Conservation (phyloP, 1,284 basidiomycete genomes). For the Puccinia polysora region DNA sequence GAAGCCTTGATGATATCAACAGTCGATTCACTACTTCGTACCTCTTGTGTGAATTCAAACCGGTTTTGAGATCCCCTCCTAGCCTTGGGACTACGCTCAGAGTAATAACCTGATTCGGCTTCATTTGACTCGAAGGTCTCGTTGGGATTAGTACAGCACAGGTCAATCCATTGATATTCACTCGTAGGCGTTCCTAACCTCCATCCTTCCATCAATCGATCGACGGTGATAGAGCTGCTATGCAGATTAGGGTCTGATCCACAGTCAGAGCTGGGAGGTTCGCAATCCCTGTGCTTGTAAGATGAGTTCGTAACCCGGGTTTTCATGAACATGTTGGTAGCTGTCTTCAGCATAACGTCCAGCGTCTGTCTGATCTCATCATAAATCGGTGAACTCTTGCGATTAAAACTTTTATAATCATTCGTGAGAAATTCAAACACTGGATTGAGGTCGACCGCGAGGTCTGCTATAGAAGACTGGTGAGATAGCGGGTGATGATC, state of each 20-base stretch:
- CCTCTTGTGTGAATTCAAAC: neutral
- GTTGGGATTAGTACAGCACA: neutral
- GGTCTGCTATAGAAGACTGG: too few relatives aligned
- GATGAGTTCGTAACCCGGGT: neutral
- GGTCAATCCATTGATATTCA: conserved; percentile 31
- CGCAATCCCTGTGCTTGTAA: neutral
- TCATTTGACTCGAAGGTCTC: neutral
- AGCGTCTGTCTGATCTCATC: neutral
- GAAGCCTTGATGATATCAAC: neutral
- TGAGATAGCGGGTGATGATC: neutral
- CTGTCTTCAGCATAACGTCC: neutral
- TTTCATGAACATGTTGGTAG: neutral
- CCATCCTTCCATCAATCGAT: conserved; percentile 26
- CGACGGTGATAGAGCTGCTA: neutral
- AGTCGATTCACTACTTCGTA: neutral
- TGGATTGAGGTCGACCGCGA: neutral
- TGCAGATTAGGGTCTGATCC: neutral
- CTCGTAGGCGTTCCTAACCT: conserved; percentile 9
- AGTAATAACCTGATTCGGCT: neutral
- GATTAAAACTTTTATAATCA: too few relatives aligned
- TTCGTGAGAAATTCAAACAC: too few relatives aligned
- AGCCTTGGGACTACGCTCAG: neutral
- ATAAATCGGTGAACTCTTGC: too few relatives aligned
- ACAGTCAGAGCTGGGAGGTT: neutral
- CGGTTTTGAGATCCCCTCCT: neutral